Evolutionary conservation across 805 yeast species (phyloP).

Genomic region (Barnettozyma siamensis): DNA sequence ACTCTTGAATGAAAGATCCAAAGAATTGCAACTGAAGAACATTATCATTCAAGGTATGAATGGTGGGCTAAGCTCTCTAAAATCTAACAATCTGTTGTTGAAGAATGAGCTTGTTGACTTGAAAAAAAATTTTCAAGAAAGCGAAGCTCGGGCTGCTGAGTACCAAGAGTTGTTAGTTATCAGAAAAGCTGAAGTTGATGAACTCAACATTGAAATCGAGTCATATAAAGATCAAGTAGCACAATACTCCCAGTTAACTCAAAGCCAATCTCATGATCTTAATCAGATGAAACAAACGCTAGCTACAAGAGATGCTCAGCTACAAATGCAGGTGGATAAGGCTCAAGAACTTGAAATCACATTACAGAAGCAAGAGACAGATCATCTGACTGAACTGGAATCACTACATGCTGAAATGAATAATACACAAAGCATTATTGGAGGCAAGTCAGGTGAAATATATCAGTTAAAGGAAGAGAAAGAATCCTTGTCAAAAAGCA

Average conservation of each 20-base stretch:
- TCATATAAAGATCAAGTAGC: conserved; percentile 6
- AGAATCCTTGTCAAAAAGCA: conserved; percentile 18
- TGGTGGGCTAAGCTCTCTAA: conserved; percentile 4
- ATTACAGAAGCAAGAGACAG: conserved; percentile 30
- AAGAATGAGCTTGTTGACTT: conserved; percentile 1
- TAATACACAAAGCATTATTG: conserved; percentile 27
- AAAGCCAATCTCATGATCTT: conserved; percentile 10
- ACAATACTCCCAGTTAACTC: background rate
- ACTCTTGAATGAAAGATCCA: background rate
- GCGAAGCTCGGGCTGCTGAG: conserved; percentile 4
- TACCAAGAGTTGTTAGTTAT: conserved; percentile 16
- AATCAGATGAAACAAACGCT: conserved; percentile 7
- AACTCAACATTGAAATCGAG: conserved; percentile 18
- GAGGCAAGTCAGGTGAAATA: conserved; percentile 25
- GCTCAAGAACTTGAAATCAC: conserved; percentile 26
- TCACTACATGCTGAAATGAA: conserved; percentile 30
- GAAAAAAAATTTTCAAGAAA: background rate
- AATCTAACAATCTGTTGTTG: background rate
- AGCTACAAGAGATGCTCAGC: conserved; percentile 9
- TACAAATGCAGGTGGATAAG: conserved; percentile 18
- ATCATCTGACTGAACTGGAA: conserved; percentile 33
- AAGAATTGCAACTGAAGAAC: conserved; percentile 6
- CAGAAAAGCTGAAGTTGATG: conserved; percentile 26
- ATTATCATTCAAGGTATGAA: conserved; percentile 6
- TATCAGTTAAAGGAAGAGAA: conserved; percentile 24